These are phyloP conservation scores for Fusarium scirpi DNA, from an alignment of 2,329 filamentous ascomycete species.

Conservation along the genomic window DNA sequence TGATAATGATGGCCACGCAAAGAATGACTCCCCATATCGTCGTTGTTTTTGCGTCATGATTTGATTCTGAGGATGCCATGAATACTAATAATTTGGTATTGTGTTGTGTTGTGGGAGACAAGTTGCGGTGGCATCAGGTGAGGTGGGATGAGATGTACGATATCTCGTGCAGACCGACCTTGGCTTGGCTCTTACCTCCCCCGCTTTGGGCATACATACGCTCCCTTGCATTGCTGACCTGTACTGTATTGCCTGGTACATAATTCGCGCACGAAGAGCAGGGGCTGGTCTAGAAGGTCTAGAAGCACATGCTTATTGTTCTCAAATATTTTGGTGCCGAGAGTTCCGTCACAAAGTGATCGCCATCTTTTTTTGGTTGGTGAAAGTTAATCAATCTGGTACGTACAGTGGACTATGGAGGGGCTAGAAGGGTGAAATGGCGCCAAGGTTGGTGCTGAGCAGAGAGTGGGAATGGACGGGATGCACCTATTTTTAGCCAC, in stretches of 20 bases:
- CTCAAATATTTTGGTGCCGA: not conserved
- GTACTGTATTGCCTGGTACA: too few species aligned
- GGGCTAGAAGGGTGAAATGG: too few species aligned
- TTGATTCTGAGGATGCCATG: constrained; percentile 1
- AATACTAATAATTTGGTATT: not conserved
- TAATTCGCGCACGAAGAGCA: not conserved
- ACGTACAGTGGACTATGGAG: not conserved
- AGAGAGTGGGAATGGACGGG: not conserved
- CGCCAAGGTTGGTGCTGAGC: not conserved
- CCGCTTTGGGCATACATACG: not conserved
- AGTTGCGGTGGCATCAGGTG: not conserved
- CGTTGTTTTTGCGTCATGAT: not conserved
- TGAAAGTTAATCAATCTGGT: not conserved
- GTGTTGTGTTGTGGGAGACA: not conserved
- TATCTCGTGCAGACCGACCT: not conserved
- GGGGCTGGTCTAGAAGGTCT: not conserved
- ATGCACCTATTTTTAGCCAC: not conserved
- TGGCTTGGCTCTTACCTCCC: not conserved
- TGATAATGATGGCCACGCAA: not conserved
- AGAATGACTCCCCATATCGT: constrained; percentile 14
- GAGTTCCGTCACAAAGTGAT: not conserved
- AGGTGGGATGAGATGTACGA: not conserved
- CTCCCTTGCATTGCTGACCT: not conserved
- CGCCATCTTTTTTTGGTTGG: not conserved
- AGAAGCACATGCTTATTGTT: not conserved